A percentile compares a stretch with the other conserved stretches of the same genome.
phyloP scores from a whole-genome alignment of 768 basidiomycete genomes.

The Tylopilus sp. region DNA sequence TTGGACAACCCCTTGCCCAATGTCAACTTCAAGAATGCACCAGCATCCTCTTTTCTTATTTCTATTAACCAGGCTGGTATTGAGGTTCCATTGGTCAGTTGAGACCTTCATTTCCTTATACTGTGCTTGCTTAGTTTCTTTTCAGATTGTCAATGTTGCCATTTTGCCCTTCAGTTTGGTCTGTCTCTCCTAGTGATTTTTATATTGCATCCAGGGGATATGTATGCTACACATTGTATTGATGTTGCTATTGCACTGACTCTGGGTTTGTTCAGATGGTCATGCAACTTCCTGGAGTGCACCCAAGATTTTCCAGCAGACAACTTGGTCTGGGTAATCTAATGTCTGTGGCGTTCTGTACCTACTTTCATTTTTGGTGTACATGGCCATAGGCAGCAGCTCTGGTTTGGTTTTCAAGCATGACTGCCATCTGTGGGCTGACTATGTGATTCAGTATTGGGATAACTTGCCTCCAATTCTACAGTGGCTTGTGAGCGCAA shows the following conservation, averaged over 20 bases:
- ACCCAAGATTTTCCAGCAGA: constrained; percentile 33
- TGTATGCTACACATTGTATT: constrained; percentile 16
- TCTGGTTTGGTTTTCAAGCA: constrained; percentile 36
- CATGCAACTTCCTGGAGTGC: constrained; percentile 48
- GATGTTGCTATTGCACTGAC: constrained; percentile 1
- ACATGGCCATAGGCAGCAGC: constrained; percentile 35
- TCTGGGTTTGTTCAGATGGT: constrained; percentile 39
- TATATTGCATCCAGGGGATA: constrained; percentile 33
- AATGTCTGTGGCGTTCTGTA: constrained; percentile 32
- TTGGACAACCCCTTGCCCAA: constrained; percentile 40
- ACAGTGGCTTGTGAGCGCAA: constrained; percentile 43
- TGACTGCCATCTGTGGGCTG: constrained; percentile 37
- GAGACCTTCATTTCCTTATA: neutral
- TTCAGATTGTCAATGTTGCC: neutral
- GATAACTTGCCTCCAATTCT: constrained; percentile 32
- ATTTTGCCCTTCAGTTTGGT: constrained; percentile 41
- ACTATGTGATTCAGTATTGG: constrained; percentile 40
- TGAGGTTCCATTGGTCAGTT: constrained; percentile 42
- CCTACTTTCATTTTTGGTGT: constrained; percentile 32
- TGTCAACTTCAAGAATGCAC: constrained; percentile 35
- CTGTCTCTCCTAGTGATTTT: constrained; percentile 34
- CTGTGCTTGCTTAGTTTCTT: neutral
- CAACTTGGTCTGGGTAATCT: constrained; percentile 35
- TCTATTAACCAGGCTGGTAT: constrained; percentile 50
- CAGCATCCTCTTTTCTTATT: constrained; percentile 51